Conservation (phyloP, 345 rosid genomes). For the Ailanthus altissimus region DNA sequence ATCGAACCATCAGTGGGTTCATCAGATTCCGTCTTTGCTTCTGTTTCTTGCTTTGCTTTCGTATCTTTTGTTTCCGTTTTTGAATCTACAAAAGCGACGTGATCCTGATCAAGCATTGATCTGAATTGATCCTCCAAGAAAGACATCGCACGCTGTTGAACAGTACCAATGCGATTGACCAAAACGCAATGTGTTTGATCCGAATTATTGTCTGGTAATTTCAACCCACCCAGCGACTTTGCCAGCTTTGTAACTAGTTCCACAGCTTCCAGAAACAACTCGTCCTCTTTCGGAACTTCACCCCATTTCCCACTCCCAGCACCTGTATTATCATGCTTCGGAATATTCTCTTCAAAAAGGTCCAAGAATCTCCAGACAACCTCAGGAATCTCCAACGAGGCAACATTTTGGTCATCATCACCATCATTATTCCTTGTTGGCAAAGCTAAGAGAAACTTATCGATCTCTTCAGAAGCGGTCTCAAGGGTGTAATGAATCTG, state of each 20-base stretch:
- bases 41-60: conserved; percentile 10
- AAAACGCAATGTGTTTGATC: conserved; percentile 38
- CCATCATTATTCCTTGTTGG: conserved; percentile 23
- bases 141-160: conserved; percentile 78
- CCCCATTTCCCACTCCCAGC: conserved; percentile 45
- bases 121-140: conserved; percentile 76
- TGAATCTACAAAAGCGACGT: conserved; percentile 23
- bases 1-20: conserved; percentile 15
- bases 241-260: conserved; percentile 59
- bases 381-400: conserved; percentile 43
- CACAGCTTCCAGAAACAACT: conserved; percentile 45
- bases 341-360: conserved; percentile 50
- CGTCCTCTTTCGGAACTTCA: conserved; percentile 42
- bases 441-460: conserved; percentile 37
- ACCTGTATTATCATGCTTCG: conserved; percentile 33
- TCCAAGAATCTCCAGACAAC: conserved; percentile 62
- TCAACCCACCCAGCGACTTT: conserved; percentile 29
- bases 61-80: conserved; percentile 21
- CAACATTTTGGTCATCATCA: conserved; percentile 23
- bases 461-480: conserved; percentile 55
- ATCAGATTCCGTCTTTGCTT: conserved; percentile 16
- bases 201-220: conserved; percentile 36
- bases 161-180: conserved; percentile 52
- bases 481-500: conserved; percentile 46
- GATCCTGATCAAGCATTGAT: conserved; percentile 33